Conservation (phyloP, 805 yeast genomes). For the Lipomyces anomalus region DNA sequence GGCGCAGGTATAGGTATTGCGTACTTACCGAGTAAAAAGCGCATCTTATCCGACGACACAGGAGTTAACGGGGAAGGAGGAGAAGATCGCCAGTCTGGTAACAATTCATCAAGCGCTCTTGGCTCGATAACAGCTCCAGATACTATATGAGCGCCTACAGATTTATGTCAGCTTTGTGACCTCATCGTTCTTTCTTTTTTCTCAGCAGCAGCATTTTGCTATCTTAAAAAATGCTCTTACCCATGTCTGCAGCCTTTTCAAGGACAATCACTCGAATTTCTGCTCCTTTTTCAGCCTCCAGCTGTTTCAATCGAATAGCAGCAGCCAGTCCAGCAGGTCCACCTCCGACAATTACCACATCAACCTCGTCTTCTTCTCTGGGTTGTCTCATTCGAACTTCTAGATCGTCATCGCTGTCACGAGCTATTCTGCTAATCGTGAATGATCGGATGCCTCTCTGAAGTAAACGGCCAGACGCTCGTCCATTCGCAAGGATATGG, state of each 20-base stretch:
- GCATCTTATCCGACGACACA: conserved; percentile 72
- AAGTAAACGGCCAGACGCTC: too few relatives aligned
- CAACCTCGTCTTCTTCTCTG: conserved; percentile 79
- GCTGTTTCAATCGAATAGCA: conserved; percentile 81
- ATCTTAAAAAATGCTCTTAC: conserved; percentile 31
- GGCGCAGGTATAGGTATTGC: conserved; percentile 84
- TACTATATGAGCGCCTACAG: conserved; percentile 59
- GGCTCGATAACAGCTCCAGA: conserved; percentile 96
- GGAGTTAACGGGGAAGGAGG: conserved; percentile 49
- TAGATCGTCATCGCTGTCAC: too few relatives aligned
- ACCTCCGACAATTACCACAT: conserved; percentile 94
- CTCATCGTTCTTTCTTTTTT: neutral
- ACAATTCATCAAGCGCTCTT: conserved; percentile 71
- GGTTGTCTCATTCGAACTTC: conserved; percentile 17
- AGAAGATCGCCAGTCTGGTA: conserved; percentile 54
- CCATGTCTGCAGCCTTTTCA: conserved; percentile 91
- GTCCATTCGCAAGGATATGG: too few relatives aligned
- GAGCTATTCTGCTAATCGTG: too few relatives aligned
- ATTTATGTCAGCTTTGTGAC: neutral
- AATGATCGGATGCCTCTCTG: too few relatives aligned
- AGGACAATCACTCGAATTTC: conserved; percentile 79
- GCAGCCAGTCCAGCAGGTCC: conserved; percentile 97
- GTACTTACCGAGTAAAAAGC: conserved; percentile 53
- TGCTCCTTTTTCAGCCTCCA: conserved; percentile 55
- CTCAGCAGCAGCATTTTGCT: neutral